Base-by-base conservation (phyloP, 352 stramenopile genomes). In the Globisporangium rhizosaccharum region DNA sequence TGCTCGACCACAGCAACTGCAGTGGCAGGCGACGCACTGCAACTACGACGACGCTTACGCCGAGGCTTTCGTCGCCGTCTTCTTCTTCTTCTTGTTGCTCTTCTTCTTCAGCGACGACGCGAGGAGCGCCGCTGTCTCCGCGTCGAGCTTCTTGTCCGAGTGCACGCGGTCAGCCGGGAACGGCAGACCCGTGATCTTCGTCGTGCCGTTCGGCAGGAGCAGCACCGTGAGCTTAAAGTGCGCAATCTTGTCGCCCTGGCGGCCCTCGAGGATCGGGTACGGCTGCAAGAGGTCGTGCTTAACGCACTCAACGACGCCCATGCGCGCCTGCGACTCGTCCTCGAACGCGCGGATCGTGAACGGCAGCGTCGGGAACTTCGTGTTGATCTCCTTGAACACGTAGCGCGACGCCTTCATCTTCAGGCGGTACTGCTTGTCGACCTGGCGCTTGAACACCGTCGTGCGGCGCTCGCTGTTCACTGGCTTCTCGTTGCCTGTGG, bases 211-310 rank as follows among this genome's bases (percentile, higher is more conserved):
- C 33, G 96, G 91, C 59, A 99, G 70, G 50, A 99, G 82, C 55
- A 99, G 79, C 49, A 99, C 93, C 14, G 98, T 99, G 56, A 91
- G 96, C 87, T 99, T 99, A 79, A 99, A 98, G 79, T 99, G 98
- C 6, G 95, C 97, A 36, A 99, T 92, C 68, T 98, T 96, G 54
- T 98, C 96, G 50, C 94, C 96, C 12, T 79, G 73, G 53, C 92
- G 87, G 60, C 97, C 97, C 71, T 98, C 88, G 59, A 99, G 79
- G 62, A 99, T 97, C 33, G 97, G 97, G 76, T 99, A 99, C 5
- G 96, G 87, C 65, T 96, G 88, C 59, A 99, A 73, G 25, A 99
- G 79, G 58, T 98, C 94, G 79, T 99, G 97, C 64, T 93, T 94
- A 57, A 99, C 82, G 76, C 94, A 99, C 82, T 99, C 98, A 6